Conservation (phyloP, 2,329 filamentous ascomycete genomes). For the Camillea tinctor region DNA sequence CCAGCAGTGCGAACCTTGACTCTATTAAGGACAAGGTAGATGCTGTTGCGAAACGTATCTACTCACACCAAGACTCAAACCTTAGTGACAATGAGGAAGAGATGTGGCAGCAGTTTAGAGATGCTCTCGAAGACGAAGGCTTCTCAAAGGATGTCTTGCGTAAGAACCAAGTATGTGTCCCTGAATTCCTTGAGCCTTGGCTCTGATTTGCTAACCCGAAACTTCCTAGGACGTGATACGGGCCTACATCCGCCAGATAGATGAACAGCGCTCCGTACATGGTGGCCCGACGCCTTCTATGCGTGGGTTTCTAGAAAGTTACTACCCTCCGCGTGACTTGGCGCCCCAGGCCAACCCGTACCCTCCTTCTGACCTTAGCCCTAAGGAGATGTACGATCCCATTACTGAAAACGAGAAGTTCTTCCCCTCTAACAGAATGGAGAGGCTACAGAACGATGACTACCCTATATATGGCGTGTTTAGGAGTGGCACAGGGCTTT, state of each 20-base stretch:
- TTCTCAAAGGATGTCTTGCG: slow-evolving; percentile 55
- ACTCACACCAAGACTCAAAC: slow-evolving; percentile 40
- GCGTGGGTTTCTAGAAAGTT: slow-evolving; percentile 50
- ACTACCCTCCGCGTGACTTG: slow-evolving; percentile 31
- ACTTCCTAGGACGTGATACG: slow-evolving; percentile 55
- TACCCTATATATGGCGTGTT: slow-evolving; percentile 20
- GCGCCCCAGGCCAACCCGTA: slow-evolving; percentile 28
- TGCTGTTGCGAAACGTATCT: slow-evolving; percentile 51
- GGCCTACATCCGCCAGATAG: slow-evolving; percentile 60
- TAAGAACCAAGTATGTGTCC: slow-evolving; percentile 54
- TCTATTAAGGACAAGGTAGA: slow-evolving; percentile 61
- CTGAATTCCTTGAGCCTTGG: neutral
- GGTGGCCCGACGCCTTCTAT: slow-evolving; percentile 48
- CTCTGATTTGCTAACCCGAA: slow-evolving; percentile 9
- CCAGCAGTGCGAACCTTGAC: slow-evolving; percentile 46
- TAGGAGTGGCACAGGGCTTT: slow-evolving; percentile 23
- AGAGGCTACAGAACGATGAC: slow-evolving; percentile 36
- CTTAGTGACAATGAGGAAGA: slow-evolving; percentile 47
- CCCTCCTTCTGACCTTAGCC: slow-evolving; percentile 26
- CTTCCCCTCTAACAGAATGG: slow-evolving; percentile 38
- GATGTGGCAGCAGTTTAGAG: slow-evolving; percentile 57
- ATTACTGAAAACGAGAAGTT: slow-evolving; percentile 42
- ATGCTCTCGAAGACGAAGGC: slow-evolving; percentile 57
- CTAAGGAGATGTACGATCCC: slow-evolving; percentile 36
- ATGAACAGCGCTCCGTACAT: slow-evolving; percentile 45